phyloP scores from a whole-genome alignment of 2,329 filamentous ascomycete genomes.

The Colletotrichum tamarilloi region DNA sequence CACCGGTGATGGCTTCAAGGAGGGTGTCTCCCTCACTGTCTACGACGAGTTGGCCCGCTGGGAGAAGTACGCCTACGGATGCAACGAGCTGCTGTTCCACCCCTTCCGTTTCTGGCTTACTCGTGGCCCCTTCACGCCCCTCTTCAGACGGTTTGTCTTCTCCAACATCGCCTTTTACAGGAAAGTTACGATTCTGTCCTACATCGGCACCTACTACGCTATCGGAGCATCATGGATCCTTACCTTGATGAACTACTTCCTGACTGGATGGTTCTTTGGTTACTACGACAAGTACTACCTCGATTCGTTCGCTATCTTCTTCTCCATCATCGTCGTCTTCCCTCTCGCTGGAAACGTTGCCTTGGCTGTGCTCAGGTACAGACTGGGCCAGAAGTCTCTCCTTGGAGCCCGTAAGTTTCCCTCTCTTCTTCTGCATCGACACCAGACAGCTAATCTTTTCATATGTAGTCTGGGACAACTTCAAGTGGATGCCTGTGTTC shows the following conservation, averaged over 20 bases:
- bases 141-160: conserved; percentile 70
- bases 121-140: conserved; percentile 72
- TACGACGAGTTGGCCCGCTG: conserved; percentile 79
- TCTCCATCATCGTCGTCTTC: conserved; percentile 74
- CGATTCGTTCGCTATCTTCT: conserved; percentile 73
- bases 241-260: conserved; percentile 76
- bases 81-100: conserved; percentile 77
- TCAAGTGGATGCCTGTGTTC: conserved; percentile 71
- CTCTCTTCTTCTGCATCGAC: conserved; percentile 40
- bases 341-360: conserved; percentile 69
- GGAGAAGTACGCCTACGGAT: conserved; percentile 80
- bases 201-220: conserved; percentile 75
- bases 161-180: conserved; percentile 72
- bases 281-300: conserved; percentile 75
- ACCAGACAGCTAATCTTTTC: not conserved
- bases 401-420: conserved; percentile 48
- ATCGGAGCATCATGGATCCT: conserved; percentile 76
- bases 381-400: conserved; percentile 64
- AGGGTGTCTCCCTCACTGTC: conserved; percentile 78
- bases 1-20: conserved; percentile 76
- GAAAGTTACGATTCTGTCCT: conserved; percentile 78
- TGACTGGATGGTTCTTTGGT: conserved; percentile 78
- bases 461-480: conserved; percentile 59
- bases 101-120: conserved; percentile 71
- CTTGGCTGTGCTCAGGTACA: conserved; percentile 72